Evolutionary conservation across 2,329 filamentous ascomycete species (phyloP).

Genomic region (Graphilbum ipis-grandicollis): DNA sequence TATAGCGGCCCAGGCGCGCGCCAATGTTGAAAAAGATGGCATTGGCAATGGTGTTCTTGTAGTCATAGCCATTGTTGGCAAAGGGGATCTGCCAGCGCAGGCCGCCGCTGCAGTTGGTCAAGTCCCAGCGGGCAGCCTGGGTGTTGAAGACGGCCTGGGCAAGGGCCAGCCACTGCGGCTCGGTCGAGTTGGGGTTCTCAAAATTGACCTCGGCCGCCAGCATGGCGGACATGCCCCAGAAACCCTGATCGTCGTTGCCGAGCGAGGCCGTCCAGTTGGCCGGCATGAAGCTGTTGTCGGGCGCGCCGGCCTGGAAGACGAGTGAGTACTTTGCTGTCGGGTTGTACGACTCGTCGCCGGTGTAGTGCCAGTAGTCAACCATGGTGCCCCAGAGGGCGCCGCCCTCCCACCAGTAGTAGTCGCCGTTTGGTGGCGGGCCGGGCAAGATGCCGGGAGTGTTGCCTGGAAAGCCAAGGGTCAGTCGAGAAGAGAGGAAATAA

Average conservation of each 20-base stretch:
- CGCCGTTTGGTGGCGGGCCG: constrained; percentile 31
- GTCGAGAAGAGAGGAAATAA: background rate
- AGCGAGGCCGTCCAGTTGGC: constrained; percentile 38
- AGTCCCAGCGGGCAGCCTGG: constrained; percentile 44
- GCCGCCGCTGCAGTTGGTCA: constrained; percentile 47
- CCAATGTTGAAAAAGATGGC: constrained; percentile 47
- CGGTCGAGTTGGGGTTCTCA: constrained; percentile 34
- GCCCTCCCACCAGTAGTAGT: constrained; percentile 62
- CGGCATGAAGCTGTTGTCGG: constrained; percentile 39
- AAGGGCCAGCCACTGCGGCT: constrained; percentile 46
- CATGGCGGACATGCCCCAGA: constrained; percentile 55
- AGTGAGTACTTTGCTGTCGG: constrained; percentile 36
- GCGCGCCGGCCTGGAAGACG: constrained; percentile 39
- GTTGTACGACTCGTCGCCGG: constrained; percentile 47
- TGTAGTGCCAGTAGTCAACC: constrained; percentile 54
- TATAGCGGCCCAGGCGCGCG: constrained; percentile 56
- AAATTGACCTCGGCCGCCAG: constrained; percentile 49
- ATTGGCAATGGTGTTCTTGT: constrained; percentile 50
- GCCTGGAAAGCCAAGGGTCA: constrained; percentile 14
- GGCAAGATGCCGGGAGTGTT: constrained; percentile 37
- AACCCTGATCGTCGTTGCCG: constrained; percentile 53
- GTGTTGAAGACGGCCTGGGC: constrained; percentile 55
- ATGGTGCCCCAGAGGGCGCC: constrained; percentile 51
- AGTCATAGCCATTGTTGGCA: constrained; percentile 59
- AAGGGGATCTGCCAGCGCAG: constrained; percentile 63